Evolutionary conservation across 441 rosid species (phyloP).

Genomic region (Erodium trifolium): DNA sequence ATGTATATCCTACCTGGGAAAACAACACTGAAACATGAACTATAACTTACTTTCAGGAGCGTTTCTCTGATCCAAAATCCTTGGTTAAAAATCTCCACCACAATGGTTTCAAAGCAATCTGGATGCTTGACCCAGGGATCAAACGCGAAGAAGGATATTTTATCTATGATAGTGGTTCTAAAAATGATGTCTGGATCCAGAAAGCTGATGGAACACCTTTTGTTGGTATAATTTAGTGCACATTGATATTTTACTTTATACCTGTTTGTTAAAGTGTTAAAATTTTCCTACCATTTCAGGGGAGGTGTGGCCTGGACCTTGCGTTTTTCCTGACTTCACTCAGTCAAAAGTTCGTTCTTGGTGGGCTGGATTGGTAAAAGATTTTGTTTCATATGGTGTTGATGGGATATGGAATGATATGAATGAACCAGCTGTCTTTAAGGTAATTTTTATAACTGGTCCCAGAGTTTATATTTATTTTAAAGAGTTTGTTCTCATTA

Average conservation of each 20-base stretch:
- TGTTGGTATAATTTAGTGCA: conserved; percentile 39
- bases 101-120: conserved; percentile 76
- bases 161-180: conserved; percentile 63
- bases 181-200: conserved; percentile 58
- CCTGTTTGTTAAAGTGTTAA: conserved; percentile 11
- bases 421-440: conserved; percentile 91
- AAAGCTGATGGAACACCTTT: conserved; percentile 60
- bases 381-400: conserved; percentile 70
- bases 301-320: conserved; percentile 97
- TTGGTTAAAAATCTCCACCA: conserved; percentile 52
- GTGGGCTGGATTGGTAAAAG: conserved; percentile 85
- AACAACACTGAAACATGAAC: not conserved
- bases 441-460: conserved; percentile 33
- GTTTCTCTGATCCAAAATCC: conserved; percentile 58
- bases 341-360: conserved; percentile 67
- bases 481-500: conserved; percentile 19
- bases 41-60: conserved; percentile 41
- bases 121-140: conserved; percentile 98
- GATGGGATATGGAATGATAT: conserved; percentile 99
- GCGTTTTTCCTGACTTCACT: conserved; percentile 88
- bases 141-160: conserved; percentile 67
- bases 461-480: conserved; percentile 2
- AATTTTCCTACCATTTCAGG: conserved; percentile 36
- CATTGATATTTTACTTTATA: conserved; percentile 13
- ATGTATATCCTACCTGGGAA: not conserved